Percentiles rank a stretch among this genome's conserved stretches.
Conservation (phyloP, 441 rosid genomes). For the Corymbia citriodora region DNA sequence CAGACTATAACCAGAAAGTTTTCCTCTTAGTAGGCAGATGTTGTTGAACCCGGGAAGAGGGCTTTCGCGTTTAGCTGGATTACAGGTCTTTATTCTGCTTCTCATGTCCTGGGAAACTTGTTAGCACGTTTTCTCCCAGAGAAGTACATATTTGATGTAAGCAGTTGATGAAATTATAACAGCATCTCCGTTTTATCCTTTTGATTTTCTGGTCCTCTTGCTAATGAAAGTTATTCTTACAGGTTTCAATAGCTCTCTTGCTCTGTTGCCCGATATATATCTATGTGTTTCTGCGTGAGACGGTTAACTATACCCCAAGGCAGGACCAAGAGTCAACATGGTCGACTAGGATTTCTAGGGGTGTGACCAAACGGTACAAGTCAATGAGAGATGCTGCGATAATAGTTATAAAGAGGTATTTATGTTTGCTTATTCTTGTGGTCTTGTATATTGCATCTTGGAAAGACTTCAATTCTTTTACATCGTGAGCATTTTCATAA, state of each 20-base stretch:
- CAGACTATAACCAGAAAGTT: not conserved
- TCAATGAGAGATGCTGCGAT: not conserved
- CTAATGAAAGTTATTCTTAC: not conserved
- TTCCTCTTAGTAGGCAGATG: not conserved
- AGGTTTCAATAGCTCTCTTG: not conserved
- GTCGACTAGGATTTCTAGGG: not conserved
- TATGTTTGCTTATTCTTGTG: not conserved
- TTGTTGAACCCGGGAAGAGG: not conserved
- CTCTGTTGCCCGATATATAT: not conserved
- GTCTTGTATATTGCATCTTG: not conserved
- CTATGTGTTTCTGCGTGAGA: not conserved
- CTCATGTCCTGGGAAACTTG: not conserved
- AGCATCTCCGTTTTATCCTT: not conserved
- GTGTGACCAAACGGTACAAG: not conserved
- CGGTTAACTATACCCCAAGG: not conserved
- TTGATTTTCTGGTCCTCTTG: not conserved
- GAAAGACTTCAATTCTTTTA: not conserved
- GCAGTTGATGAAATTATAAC: not conserved
- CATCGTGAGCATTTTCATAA: not conserved
- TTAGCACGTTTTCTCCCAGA: not conserved
- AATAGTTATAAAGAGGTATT: not conserved
- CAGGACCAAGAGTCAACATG: not conserved
- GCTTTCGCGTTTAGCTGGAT: not conserved
- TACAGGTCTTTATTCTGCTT: not conserved
- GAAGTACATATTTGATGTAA: not conserved